Conservation (phyloP, 2,329 filamentous ascomycete species). For the Diaporthe vaccinii region DNA sequence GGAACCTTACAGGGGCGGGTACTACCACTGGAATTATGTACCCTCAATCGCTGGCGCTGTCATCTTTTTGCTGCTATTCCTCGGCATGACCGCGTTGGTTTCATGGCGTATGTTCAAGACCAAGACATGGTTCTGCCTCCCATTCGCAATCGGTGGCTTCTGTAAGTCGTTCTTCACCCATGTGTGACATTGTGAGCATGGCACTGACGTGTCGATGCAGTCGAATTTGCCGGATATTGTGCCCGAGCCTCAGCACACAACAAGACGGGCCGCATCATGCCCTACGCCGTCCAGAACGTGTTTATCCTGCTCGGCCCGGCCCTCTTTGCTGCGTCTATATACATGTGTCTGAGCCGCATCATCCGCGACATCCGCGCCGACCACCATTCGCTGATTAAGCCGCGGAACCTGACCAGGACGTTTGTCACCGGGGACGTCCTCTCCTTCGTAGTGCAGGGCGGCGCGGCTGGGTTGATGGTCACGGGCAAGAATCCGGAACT, state of each 20-base stretch:
- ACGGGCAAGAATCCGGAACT: slow-evolving; percentile 25
- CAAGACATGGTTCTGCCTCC: slow-evolving; percentile 53
- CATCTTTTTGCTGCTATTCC: slow-evolving; percentile 61
- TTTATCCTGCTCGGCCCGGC: slow-evolving; percentile 36
- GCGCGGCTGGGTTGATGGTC: slow-evolving; percentile 51
- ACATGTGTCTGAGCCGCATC: slow-evolving; percentile 24
- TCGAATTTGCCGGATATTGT: slow-evolving; percentile 11
- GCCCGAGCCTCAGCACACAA: slow-evolving; percentile 16
- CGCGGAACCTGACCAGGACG: slow-evolving; percentile 57
- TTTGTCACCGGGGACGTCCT: slow-evolving; percentile 63
- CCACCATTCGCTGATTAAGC: slow-evolving; percentile 13
- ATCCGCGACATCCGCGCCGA: background rate
- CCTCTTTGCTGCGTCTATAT: slow-evolving; percentile 36
- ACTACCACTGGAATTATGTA: slow-evolving; percentile 46
- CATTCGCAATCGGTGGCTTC: background rate
- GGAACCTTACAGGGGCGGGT: slow-evolving; percentile 30
- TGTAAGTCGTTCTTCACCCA: background rate
- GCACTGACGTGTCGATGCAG: background rate
- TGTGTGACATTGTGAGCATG: too few relatives aligned
- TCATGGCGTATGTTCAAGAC: slow-evolving; percentile 56
- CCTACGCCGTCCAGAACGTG: slow-evolving; percentile 34
- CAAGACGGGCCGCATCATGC: background rate
- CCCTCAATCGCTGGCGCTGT: slow-evolving; percentile 61
- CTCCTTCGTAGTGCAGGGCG: slow-evolving; percentile 58
- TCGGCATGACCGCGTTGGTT: slow-evolving; percentile 56